Percentiles rank a stretch among this genome's conserved stretches.
Evolutionary conservation across 805 yeast species (phyloP).

Genomic region (Candida koratica): DNA sequence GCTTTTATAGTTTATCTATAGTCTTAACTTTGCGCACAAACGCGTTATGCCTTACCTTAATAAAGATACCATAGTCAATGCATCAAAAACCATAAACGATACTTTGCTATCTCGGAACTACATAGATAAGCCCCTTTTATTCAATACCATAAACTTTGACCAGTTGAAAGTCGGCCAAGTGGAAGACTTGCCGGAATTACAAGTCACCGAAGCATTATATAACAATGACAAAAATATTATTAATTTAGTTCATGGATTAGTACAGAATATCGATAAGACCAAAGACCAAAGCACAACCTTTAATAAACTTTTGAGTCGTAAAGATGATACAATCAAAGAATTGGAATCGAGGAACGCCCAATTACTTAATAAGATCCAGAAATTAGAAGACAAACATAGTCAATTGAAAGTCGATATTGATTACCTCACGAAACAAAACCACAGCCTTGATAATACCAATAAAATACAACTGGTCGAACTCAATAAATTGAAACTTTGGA

Average conservation of each 20-base stretch:
- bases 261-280: slow-evolving; percentile 30
- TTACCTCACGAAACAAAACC: slow-evolving; percentile 17
- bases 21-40: background rate
- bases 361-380: slow-evolving; percentile 19
- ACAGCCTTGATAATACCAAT: slow-evolving; percentile 19
- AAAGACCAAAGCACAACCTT: slow-evolving; percentile 29
- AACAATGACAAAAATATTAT: slow-evolving; percentile 36
- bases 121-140: slow-evolving; percentile 27
- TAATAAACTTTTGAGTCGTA: slow-evolving; percentile 25
- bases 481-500: slow-evolving; percentile 24
- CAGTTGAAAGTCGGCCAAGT: slow-evolving; percentile 26
- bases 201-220: slow-evolving; percentile 25
- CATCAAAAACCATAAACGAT: slow-evolving; percentile 35
- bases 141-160: slow-evolving; percentile 34
- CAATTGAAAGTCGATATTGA: slow-evolving; percentile 15
- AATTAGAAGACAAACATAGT: slow-evolving; percentile 18
- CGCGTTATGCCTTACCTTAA: slow-evolving; percentile 17
- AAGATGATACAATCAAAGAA: slow-evolving; percentile 26
- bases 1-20: background rate
- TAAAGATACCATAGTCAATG: slow-evolving; percentile 32
- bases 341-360: slow-evolving; percentile 21
- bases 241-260: slow-evolving; percentile 33
- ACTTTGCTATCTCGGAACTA: slow-evolving; percentile 35
- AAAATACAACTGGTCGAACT: slow-evolving; percentile 29
- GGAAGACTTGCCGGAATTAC: slow-evolving; percentile 15